Percentiles rank a stretch among this genome's conserved stretches.
These are phyloP conservation scores for Pluteus cervinus DNA, from an alignment of 768 basidiomycete genomes.

Conservation along the genomic window DNA sequence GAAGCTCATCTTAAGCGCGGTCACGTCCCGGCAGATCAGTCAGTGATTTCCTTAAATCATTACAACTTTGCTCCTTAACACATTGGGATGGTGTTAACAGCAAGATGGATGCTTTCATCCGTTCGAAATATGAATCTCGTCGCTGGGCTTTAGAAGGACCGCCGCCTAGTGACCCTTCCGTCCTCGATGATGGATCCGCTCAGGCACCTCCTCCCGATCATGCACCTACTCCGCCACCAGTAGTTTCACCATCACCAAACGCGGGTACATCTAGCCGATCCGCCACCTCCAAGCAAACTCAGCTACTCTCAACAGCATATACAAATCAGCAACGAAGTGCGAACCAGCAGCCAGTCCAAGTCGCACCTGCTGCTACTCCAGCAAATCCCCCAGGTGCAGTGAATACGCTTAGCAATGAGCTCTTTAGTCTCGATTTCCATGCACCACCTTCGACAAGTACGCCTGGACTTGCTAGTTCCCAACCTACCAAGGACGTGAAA, in stretches of 20 bases:
- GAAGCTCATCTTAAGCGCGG: conserved; percentile 91
- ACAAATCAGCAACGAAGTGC: too few relatives aligned
- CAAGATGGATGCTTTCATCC: conserved; percentile 97
- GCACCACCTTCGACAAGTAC: conserved; percentile 35
- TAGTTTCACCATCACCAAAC: conserved; percentile 20
- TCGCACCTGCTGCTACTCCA: conserved; percentile 45
- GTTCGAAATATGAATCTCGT: conserved; percentile 91
- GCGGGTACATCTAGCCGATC: conserved; percentile 20
- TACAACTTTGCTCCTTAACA: conserved; percentile 1
- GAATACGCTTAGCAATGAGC: conserved; percentile 45
- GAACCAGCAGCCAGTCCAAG: conserved; percentile 42
- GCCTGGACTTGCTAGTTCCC: conserved; percentile 18
- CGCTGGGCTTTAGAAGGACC: conserved; percentile 95
- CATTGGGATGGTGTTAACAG: conserved; percentile 31
- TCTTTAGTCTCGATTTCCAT: conserved; percentile 87
- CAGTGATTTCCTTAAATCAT: conserved; percentile 25
- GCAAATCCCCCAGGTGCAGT: conserved; percentile 14
- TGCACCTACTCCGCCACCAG: conserved; percentile 16
- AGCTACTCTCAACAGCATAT: conserved; percentile 21
- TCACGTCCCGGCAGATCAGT: conserved; percentile 94
- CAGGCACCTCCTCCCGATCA: conserved; percentile 14
- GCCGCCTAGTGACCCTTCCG: conserved; percentile 73
- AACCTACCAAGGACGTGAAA: conserved; percentile 66
- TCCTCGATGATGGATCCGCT: conserved; percentile 48
- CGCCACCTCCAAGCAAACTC: conserved; percentile 19